phyloP scores from a whole-genome alignment of 768 basidiomycete species.

The Kwoniella pini region DNA sequence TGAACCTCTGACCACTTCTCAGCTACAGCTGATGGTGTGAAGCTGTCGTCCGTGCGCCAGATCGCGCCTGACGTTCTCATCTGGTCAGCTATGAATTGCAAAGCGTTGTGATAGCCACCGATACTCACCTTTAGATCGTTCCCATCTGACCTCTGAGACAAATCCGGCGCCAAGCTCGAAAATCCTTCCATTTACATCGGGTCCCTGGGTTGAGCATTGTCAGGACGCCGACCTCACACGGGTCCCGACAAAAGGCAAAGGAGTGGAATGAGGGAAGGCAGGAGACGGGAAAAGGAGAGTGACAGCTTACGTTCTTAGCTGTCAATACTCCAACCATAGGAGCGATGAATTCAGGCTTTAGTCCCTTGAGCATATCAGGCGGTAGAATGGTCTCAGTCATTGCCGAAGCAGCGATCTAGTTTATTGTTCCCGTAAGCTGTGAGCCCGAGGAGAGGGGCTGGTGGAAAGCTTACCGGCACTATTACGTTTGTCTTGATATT shows the following conservation, averaged over 20 bases:
- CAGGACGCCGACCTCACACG: too few relatives aligned
- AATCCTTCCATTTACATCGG: slow-evolving; percentile 57
- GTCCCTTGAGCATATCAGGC: slow-evolving; percentile 84
- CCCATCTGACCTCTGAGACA: slow-evolving; percentile 88
- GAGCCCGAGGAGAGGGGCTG: too few relatives aligned
- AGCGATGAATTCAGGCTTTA: slow-evolving; percentile 88
- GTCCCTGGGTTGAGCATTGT: slow-evolving; percentile 34
- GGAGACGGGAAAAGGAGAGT: neutral
- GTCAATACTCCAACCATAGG: slow-evolving; percentile 86
- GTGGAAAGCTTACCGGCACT: slow-evolving; percentile 79
- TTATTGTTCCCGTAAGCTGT: neutral
- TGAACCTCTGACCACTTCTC: slow-evolving; percentile 77
- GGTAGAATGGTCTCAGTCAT: slow-evolving; percentile 98
- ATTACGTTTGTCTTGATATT: slow-evolving; percentile 82
- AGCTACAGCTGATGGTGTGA: slow-evolving; percentile 94
- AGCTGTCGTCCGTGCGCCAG: slow-evolving; percentile 84
- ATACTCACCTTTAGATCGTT: slow-evolving; percentile 74
- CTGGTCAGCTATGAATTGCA: too few relatives aligned
- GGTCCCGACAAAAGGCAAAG: too few relatives aligned
- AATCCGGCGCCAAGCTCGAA: slow-evolving; percentile 95
- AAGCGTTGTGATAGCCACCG: too few relatives aligned
- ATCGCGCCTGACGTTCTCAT: slow-evolving; percentile 56
- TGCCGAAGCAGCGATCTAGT: slow-evolving; percentile 86
- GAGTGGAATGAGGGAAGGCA: too few relatives aligned
- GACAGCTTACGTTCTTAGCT: slow-evolving; percentile 66